Percentiles rank a stretch among this genome's conserved stretches.
These are phyloP conservation scores for Boletus rufocinnamomeus DNA, from an alignment of 768 basidiomycete genomes.

Conservation along the genomic window DNA sequence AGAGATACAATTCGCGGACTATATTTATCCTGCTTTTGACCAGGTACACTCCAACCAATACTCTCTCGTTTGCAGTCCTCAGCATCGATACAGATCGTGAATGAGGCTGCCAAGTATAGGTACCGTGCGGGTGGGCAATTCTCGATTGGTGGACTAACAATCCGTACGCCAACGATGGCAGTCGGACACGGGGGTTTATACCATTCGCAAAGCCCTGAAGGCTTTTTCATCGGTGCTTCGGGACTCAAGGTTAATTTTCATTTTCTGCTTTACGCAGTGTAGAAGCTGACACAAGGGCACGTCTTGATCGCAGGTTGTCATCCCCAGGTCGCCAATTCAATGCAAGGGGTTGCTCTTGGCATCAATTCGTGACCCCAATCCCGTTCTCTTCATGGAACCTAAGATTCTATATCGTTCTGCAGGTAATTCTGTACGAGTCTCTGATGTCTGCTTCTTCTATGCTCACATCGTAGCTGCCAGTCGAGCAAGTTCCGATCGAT, in stretches of 20 bases:
- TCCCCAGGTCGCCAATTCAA: conserved; percentile 92
- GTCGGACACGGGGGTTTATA: conserved; percentile 93
- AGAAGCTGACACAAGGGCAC: background rate
- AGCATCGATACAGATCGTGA: conserved; percentile 65
- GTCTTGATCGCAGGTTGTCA: conserved; percentile 55
- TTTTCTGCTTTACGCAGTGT: background rate
- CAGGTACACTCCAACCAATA: conserved; percentile 52
- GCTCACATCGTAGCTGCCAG: conserved; percentile 36
- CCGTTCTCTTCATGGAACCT: conserved; percentile 95
- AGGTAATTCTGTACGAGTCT: conserved; percentile 39
- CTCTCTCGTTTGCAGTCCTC: background rate
- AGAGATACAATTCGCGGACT: conserved; percentile 90
- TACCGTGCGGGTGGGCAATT: conserved; percentile 87
- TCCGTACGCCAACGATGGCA: conserved; percentile 86
- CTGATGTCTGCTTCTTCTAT: background rate
- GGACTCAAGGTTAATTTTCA: conserved; percentile 70
- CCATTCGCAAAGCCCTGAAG: conserved; percentile 95
- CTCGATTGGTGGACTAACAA: conserved; percentile 79
- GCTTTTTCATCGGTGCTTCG: conserved; percentile 88
- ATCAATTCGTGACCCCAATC: conserved; percentile 90
- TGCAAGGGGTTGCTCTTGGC: conserved; percentile 90
- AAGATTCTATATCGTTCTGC: conserved; percentile 92
- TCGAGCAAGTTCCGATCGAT: conserved; percentile 91
- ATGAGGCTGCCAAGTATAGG: conserved; percentile 91
- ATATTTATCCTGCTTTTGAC: conserved; percentile 94